Evolutionary conservation across 176 grass and related monocot species (phyloP), one percentile per base, ranked within the genome.

Genomic region (Dactylis glomerata): DNA sequence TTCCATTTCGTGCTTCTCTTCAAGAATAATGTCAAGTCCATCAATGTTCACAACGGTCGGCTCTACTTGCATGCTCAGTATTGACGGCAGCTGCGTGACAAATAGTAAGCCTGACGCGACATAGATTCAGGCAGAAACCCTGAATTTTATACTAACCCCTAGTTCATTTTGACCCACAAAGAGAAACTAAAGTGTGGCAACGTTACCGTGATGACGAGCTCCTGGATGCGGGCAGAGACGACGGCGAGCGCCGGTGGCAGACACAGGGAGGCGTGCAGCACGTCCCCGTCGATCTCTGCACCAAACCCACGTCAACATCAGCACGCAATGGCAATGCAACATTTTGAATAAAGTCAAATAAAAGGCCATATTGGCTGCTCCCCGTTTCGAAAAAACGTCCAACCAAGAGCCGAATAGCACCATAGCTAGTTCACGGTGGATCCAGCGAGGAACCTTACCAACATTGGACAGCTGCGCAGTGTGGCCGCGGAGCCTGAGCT

Each of bases 401-500:
- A 54, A 22, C 17, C 2, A 22, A 49, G 46, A 54, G 20, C 4
- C 47, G 19, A 5, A 12, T 46, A 46, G 44, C 44, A 46, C 2
- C 44, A 46, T 14, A 14, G 6, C 3, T 5, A 40, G 38, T 40
- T 40, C 38, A 40, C 5, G 47, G 52, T 59, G 11, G 10, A 26
- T 26, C 11, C 50, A 13, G 13, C 1, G 57, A 46, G 38, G 47
- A 73, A 68, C 75, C 70, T 51, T 16, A 97, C 95, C 91, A 70
- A 95, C 89, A 88, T 92, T 93, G 44, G 91, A 97, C 42, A 97
- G 90, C 86, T 92, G 91, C 58, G 90, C 95, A 52, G 92, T 95
- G 90, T 82, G 87, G 70, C 92, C 92, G 82, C 93, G 91, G 76
- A 97, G 95, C 85, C 88, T 97, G 90, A 97, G 94, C 82, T 97